phyloP scores from a whole-genome alignment of 192 early-diverging fungal species.

The Backusella circina region DNA sequence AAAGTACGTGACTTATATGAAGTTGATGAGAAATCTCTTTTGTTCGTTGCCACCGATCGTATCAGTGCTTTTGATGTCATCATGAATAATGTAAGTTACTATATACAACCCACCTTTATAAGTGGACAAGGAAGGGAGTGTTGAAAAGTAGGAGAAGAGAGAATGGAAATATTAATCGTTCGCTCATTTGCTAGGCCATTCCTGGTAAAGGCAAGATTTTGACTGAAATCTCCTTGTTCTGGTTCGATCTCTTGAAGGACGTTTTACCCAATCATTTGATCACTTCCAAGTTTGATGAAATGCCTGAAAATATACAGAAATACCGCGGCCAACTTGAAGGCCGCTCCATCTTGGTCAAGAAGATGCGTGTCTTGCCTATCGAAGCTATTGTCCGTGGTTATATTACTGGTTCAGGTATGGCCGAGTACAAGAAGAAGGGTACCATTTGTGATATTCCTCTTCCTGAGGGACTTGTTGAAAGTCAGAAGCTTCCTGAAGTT shows the following conservation, averaged over 20 bases:
- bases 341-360: constrained; percentile 89
- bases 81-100: constrained; percentile 84
- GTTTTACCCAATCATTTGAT: constrained; percentile 97
- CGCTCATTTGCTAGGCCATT: constrained; percentile 62
- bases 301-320: constrained; percentile 84
- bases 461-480: constrained; percentile 76
- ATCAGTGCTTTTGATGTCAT: constrained; percentile 98
- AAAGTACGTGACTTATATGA: constrained; percentile 98
- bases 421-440: constrained; percentile 89
- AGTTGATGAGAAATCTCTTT: constrained; percentile 77
- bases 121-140: too few relatives aligned
- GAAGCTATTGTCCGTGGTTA: constrained; percentile 99
- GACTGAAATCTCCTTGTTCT: constrained; percentile 92
- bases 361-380: constrained; percentile 86
- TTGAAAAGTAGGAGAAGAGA: background rate
- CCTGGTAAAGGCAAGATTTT: constrained; percentile 96
- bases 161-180: background rate
- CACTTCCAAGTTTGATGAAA: constrained; percentile 87
- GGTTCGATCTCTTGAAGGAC: constrained; percentile 89
- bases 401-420: constrained; percentile 94
- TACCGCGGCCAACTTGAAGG: constrained; percentile 88
- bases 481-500: constrained; percentile 74
- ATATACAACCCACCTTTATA: background rate
- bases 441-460: constrained; percentile 92
- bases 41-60: constrained; percentile 98